Evolutionary conservation across 257 asterid genomes (phyloP), one percentile per base, ranked within the genome.

Genomic region (Eustoma russellianum): DNA sequence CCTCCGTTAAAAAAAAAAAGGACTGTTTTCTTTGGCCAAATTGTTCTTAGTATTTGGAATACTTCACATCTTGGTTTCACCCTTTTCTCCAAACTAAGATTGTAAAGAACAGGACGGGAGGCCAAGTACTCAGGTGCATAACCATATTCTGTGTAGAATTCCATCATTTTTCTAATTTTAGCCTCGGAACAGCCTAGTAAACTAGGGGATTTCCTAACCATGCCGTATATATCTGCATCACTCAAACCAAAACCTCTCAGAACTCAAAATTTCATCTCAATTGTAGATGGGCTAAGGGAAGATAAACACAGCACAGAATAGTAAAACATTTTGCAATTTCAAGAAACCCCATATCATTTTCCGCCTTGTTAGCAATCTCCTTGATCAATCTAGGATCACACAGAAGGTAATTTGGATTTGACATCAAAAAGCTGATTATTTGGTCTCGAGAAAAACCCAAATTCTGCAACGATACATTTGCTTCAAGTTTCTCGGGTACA

Each of bases 161-260:
- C 57, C 56, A 58, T 41, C 1, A 1, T 5, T 16, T 43, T 50
- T 33, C 46, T 56, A 15, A 64, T 3, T 51, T 17, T 64, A 8
- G 38, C 63, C 30, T 50, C 63, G 0, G 69, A 56, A 30, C 13
- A 13, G 6, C 14, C 16, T 8, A 64, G 45, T 6, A 47, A 7
- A 3, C 2, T 3, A 50, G 69, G 69, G 10, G 8, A 48, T 41
- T 9, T 43, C 33, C 16, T 52, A 30, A 56, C 17, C 63, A 56
- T 12, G 16, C 15, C 6, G 28, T 10, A 38, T 16, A 64, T 48
- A 5, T 43, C 18, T 9, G 9, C 33, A 16, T 64, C 62, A 19
- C 52, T 33, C 52, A 50, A 64, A 53, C 69, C 69, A n/a, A 55
- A 41, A 46, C 52, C 41, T 52, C 57, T 49, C 13, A 64, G 56